Evolutionary conservation across 2,329 filamentous ascomycete genomes (phyloP).

Genomic region (Cyphellophora europaea): DNA sequence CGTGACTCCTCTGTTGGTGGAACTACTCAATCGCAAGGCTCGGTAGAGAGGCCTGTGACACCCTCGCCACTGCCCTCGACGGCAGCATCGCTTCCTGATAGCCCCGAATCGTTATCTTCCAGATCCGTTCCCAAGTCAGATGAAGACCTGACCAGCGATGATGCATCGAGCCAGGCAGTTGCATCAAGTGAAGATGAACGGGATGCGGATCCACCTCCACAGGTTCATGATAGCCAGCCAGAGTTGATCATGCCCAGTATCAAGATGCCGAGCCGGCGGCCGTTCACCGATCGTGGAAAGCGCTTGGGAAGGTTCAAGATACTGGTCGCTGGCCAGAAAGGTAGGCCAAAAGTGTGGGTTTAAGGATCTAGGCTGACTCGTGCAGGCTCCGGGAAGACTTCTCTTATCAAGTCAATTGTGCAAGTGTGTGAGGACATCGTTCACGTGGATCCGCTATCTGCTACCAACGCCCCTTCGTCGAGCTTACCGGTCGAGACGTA

Average conservation of each 20-base stretch:
- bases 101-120: slow-evolving; percentile 51
- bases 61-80: slow-evolving; percentile 26
- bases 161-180: slow-evolving; percentile 45
- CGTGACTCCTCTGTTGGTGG: slow-evolving; percentile 7
- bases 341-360: slow-evolving; percentile 34
- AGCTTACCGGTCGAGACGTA: slow-evolving; percentile 47
- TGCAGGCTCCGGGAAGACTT: slow-evolving; percentile 76
- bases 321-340: slow-evolving; percentile 71
- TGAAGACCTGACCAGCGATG: slow-evolving; percentile 45
- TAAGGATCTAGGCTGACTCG: slow-evolving; percentile 8
- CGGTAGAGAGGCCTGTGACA: slow-evolving; percentile 15
- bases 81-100: slow-evolving; percentile 40
- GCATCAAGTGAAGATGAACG: slow-evolving; percentile 48
- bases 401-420: slow-evolving; percentile 77
- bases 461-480: slow-evolving; percentile 6
- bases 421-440: slow-evolving; percentile 86
- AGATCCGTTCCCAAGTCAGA: slow-evolving; percentile 51
- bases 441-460: slow-evolving; percentile 62
- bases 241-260: slow-evolving; percentile 98
- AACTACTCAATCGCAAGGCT: slow-evolving; percentile 19
- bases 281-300: slow-evolving; percentile 82
- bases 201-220: slow-evolving; percentile 22
- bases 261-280: slow-evolving; percentile 75
- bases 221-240: slow-evolving; percentile 30
- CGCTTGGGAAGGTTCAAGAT: slow-evolving; percentile 78